phyloP scores from a whole-genome alignment of 257 asterid genomes.

The Forsythia suspensa region DNA sequence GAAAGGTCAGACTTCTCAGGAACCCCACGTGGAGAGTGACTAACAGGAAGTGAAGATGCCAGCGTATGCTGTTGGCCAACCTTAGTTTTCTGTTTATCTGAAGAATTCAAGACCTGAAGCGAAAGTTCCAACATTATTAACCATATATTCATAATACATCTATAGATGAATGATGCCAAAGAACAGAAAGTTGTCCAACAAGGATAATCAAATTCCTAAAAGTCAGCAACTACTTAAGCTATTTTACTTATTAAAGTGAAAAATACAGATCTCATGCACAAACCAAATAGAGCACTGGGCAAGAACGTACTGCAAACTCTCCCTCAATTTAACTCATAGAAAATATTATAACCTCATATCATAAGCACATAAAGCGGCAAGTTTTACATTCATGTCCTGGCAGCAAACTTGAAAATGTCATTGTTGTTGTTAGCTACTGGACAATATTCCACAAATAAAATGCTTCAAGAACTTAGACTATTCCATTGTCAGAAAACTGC shows the following conservation, averaged over 20 bases:
- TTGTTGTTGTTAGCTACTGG: background rate
- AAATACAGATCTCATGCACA: background rate
- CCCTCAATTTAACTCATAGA: background rate
- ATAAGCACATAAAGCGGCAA: background rate
- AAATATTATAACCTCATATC: background rate
- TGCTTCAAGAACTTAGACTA: background rate
- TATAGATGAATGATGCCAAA: background rate
- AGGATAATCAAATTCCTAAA: background rate
- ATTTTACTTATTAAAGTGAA: background rate
- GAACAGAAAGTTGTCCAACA: conserved; percentile 1
- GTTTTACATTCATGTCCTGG: background rate
- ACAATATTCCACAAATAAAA: background rate
- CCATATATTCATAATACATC: background rate
- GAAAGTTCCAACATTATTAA: conserved; percentile 19
- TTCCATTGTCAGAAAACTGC: background rate
- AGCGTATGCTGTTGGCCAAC: conserved; percentile 41
- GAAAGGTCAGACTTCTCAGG: conserved; percentile 46
- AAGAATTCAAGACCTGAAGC: conserved; percentile 48
- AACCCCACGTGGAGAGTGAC: conserved; percentile 48
- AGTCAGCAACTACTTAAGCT: background rate
- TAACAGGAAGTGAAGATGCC: conserved; percentile 31
- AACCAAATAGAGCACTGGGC: background rate
- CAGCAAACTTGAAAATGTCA: background rate
- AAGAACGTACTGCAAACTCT: background rate
- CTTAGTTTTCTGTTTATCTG: conserved; percentile 64